These are phyloP conservation scores for Dothidotthia symphoricarpi DNA, from an alignment of 2,329 filamentous ascomycete species.

Conservation along the genomic window DNA sequence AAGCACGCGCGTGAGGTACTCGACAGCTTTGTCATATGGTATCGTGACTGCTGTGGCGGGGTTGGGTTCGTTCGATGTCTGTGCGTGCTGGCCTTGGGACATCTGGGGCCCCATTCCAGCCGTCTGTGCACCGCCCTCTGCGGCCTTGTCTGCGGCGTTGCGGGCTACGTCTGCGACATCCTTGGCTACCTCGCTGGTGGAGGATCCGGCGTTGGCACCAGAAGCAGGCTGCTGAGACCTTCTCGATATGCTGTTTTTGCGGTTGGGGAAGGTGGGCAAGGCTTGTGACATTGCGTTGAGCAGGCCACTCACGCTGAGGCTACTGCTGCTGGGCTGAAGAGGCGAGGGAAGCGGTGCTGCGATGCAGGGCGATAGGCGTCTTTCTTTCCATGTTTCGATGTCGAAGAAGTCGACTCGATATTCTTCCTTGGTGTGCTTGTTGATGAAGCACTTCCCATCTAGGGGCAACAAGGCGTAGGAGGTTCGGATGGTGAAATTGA, in stretches of 20 bases:
- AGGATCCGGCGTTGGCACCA: slow-evolving; percentile 2
- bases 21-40: slow-evolving; percentile 54
- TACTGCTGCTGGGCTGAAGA: slow-evolving; percentile 31
- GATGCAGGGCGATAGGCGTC: slow-evolving; percentile 75
- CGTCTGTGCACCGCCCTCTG: slow-evolving; percentile 29
- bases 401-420: slow-evolving; percentile 85
- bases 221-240: slow-evolving; percentile 6
- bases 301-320: slow-evolving; percentile 45
- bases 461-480: slow-evolving; percentile 83
- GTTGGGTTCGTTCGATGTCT: slow-evolving; percentile 21
- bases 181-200: slow-evolving; percentile 10
- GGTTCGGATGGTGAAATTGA: slow-evolving; percentile 88
- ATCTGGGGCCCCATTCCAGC: slow-evolving; percentile 51
- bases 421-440: slow-evolving; percentile 74
- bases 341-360: slow-evolving; percentile 63
- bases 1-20: slow-evolving; percentile 75
- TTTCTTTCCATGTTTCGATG: slow-evolving; percentile 73
- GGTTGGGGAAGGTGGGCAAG: slow-evolving; percentile 40
- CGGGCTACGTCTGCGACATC: slow-evolving; percentile 22
- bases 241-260: slow-evolving; percentile 41
- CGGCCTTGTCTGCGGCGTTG: slow-evolving; percentile 26
- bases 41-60: slow-evolving; percentile 51
- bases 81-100: slow-evolving; percentile 30
- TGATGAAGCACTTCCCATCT: slow-evolving; percentile 82
- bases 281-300: slow-evolving; percentile 51